A percentile compares a stretch with the other conserved stretches of the same genome.
Conservation (phyloP, 495 filamentous ascomycete species). For the Xylaria cubensis region DNA sequence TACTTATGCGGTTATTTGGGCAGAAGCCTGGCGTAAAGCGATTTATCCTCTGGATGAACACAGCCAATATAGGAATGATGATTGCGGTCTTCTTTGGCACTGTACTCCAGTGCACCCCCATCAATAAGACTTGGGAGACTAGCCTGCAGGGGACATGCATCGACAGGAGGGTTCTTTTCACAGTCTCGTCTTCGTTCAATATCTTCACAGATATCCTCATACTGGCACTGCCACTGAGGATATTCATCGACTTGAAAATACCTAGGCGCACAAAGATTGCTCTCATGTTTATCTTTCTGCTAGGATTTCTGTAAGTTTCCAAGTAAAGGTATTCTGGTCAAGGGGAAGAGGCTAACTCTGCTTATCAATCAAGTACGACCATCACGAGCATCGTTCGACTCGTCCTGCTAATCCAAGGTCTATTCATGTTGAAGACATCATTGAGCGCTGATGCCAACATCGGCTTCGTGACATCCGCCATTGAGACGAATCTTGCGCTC, state of each 20-base stretch:
- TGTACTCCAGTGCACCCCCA: constrained; percentile 64
- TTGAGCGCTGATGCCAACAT: constrained; percentile 46
- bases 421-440: constrained; percentile 43
- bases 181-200: constrained; percentile 54
- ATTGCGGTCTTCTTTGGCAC: constrained; percentile 62
- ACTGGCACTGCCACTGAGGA: constrained; percentile 55
- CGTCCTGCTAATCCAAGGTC: constrained; percentile 43
- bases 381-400: constrained; percentile 55
- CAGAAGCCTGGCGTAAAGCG: constrained; percentile 53
- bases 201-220: constrained; percentile 60
- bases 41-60: constrained; percentile 56
- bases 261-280: constrained; percentile 54
- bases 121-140: constrained; percentile 55
- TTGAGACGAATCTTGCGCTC: constrained; percentile 63
- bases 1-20: constrained; percentile 58
- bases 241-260: constrained; percentile 56
- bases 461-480: constrained; percentile 57
- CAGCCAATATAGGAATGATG: constrained; percentile 58
- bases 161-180: constrained; percentile 54
- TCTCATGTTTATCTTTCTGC: constrained; percentile 56
- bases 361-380: constrained; percentile 51
- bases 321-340: background rate
- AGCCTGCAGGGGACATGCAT: constrained; percentile 55
- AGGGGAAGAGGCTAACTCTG: background rate
- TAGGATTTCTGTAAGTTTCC: constrained; percentile 56